Evolutionary conservation across 306 rosid genomes (phyloP).

Genomic region (Castanopsis chinensis): DNA sequence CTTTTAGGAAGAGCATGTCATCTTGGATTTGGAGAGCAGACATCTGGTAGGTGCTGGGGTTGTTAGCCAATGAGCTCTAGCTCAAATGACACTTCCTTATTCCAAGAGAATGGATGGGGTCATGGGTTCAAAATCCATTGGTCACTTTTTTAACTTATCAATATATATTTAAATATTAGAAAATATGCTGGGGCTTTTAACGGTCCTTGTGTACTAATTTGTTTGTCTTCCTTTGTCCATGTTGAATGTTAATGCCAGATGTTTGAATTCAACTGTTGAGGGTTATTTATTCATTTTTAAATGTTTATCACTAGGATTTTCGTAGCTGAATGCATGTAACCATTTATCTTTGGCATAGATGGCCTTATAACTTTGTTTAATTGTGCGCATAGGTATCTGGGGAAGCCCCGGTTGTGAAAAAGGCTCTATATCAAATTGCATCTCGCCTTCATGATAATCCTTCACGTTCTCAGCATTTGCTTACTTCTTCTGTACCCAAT

Average conservation of each 20-base stretch:
- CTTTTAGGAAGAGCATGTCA: not conserved
- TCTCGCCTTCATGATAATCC: constrained; percentile 91
- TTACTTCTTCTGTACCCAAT: constrained; percentile 59
- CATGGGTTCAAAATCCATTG: too few relatives aligned
- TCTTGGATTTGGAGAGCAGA: not conserved
- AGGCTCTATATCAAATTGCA: constrained; percentile 79
- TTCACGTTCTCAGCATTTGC: constrained; percentile 89
- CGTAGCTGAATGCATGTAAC: not conserved
- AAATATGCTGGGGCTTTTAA: not conserved
- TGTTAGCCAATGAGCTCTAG: too few relatives aligned
- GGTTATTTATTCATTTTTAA: not conserved
- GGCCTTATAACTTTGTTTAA: not conserved
- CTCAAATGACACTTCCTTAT: too few relatives aligned
- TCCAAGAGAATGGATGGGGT: too few relatives aligned
- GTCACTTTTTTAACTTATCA: too few relatives aligned
- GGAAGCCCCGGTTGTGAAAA: constrained; percentile 71
- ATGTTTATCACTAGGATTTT: not conserved
- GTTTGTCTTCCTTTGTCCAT: not conserved
- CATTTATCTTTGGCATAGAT: not conserved
- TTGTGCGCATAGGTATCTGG: constrained; percentile 73
- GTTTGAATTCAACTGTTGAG: not conserved
- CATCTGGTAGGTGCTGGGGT: not conserved
- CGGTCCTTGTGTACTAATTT: not conserved
- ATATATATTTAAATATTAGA: too few relatives aligned
- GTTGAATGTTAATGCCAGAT: not conserved